Conservation (phyloP, 2,329 filamentous ascomycete species). For the Calycina herbarum region DNA sequence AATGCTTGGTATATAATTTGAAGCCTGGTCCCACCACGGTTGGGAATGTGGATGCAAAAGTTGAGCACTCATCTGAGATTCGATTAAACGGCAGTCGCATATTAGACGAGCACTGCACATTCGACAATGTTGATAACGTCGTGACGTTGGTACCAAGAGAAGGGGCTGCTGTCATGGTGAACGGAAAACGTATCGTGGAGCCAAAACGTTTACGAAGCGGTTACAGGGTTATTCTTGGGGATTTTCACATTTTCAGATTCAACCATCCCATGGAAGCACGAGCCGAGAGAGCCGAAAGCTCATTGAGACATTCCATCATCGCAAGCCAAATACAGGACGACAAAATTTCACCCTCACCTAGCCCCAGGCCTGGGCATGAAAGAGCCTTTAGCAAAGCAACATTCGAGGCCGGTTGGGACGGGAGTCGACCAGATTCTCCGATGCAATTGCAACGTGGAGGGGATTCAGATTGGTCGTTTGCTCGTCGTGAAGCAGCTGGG, state of each 20-base stretch:
- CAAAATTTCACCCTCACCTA: constrained; percentile 64
- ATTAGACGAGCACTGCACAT: constrained; percentile 85
- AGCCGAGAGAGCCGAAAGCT: constrained; percentile 85
- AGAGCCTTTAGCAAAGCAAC: constrained; percentile 75
- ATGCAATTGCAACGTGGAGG: constrained; percentile 66
- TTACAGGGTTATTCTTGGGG: constrained; percentile 91
- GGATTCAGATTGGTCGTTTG: constrained; percentile 94
- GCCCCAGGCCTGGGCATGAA: constrained; percentile 67
- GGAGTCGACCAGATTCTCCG: constrained; percentile 78
- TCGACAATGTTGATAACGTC: constrained; percentile 88
- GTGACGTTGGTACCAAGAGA: constrained; percentile 90
- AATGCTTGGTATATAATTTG: constrained; percentile 96
- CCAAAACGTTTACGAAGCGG: constrained; percentile 85
- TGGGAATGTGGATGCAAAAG: constrained; percentile 86
- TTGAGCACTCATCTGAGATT: constrained; percentile 77
- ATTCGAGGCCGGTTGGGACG: constrained; percentile 72
- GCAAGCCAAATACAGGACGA: constrained; percentile 58
- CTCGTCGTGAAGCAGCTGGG: constrained; percentile 86
- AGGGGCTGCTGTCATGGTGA: constrained; percentile 97
- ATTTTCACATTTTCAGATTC: constrained; percentile 98
- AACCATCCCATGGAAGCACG: constrained; percentile 96
- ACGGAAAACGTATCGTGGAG: constrained; percentile 85
- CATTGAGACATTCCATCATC: constrained; percentile 79
- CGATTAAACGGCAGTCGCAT: constrained; percentile 93
- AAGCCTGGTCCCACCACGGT: constrained; percentile 94